Conservation (phyloP, 139 green algal genomes). For the Chlamydomonas incerta region DNA sequence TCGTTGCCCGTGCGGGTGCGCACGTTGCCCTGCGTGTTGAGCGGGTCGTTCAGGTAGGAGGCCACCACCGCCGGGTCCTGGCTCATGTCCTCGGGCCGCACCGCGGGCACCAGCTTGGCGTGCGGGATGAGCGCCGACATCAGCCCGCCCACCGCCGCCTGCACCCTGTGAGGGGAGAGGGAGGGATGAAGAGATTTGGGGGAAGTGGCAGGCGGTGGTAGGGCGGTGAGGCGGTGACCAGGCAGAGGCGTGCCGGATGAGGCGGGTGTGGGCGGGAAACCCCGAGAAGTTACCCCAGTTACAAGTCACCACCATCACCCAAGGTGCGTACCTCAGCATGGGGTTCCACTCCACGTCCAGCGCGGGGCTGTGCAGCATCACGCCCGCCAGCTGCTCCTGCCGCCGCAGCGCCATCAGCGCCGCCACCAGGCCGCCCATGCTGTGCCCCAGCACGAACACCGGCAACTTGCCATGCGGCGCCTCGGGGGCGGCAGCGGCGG, state of each 20-base stretch:
- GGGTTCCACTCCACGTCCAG: conserved; percentile 82
- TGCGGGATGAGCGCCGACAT: conserved; percentile 66
- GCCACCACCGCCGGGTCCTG: conserved; percentile 52
- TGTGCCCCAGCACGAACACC: neutral
- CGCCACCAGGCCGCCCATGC: conserved; percentile 76
- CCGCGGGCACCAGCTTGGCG: conserved; percentile 73
- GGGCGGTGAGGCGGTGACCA: neutral
- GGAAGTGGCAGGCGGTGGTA: no score
- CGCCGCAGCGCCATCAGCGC: conserved; percentile 54
- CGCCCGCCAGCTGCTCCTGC: conserved; percentile 62
- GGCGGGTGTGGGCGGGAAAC: no score
- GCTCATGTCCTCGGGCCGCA: conserved; percentile 73
- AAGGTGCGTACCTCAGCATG: conserved; percentile 61
- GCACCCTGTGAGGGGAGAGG: conserved; percentile 53
- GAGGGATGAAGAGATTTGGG: neutral
- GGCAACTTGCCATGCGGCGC: neutral
- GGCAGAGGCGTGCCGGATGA: no score
- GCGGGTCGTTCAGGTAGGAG: conserved; percentile 36
- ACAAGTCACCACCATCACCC: no score
- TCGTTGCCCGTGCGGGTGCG: conserved; percentile 26
- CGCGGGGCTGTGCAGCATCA: conserved; percentile 73
- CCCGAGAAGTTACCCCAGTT: neutral
- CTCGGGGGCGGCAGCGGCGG: no score
- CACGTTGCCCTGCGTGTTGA: conserved; percentile 23
- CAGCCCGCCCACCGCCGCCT: conserved; percentile 70